A percentile compares a stretch with the other conserved stretches of the same genome.
These are phyloP conservation scores for Lipomyces spencermartinsiae DNA, from an alignment of 805 yeast species.

Conservation along the genomic window DNA sequence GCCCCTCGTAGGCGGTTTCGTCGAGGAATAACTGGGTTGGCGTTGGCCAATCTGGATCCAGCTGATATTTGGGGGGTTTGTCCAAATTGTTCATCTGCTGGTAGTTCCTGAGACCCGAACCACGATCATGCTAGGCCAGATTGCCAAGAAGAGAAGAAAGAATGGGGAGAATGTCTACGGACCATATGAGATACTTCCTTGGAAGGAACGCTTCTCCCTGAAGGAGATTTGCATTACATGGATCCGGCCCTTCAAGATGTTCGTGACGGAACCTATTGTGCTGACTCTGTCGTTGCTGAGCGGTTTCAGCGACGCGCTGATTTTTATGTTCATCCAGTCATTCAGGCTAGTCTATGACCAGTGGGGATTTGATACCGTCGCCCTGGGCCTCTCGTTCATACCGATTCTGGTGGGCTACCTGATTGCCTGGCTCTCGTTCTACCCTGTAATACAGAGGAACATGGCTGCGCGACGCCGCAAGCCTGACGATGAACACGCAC, in stretches of 20 bases:
- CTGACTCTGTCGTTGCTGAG: constrained; percentile 58
- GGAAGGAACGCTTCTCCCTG: constrained; percentile 51
- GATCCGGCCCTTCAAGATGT: constrained; percentile 70
- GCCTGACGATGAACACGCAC: constrained; percentile 2
- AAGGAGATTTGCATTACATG: constrained; percentile 57
- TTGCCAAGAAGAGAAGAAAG: constrained; percentile 57
- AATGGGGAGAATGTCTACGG: constrained; percentile 50
- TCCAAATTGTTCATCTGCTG: constrained; percentile 55
- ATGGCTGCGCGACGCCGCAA: constrained; percentile 2
- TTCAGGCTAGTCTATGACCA: constrained; percentile 56
- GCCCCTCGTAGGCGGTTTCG: constrained; percentile 57
- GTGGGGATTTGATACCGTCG: constrained; percentile 53
- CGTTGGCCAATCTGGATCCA: constrained; percentile 75
- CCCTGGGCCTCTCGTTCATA: constrained; percentile 63
- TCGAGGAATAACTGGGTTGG: constrained; percentile 60
- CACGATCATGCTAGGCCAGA: constrained; percentile 61
- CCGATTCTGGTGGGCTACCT: constrained; percentile 66
- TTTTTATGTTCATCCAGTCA: constrained; percentile 62
- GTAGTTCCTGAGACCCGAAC: constrained; percentile 71
- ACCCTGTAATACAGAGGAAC: constrained; percentile 4
- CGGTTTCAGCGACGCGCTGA: constrained; percentile 59
- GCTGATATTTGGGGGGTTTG: constrained; percentile 66
- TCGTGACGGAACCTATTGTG: constrained; percentile 76
- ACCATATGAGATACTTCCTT: constrained; percentile 46
- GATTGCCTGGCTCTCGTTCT: constrained; percentile 46